Evolutionary conservation across 2,329 filamentous ascomycete genomes (phyloP), one percentile per base, ranked within the genome.

Genomic region (Curvularia eragrostidis): DNA sequence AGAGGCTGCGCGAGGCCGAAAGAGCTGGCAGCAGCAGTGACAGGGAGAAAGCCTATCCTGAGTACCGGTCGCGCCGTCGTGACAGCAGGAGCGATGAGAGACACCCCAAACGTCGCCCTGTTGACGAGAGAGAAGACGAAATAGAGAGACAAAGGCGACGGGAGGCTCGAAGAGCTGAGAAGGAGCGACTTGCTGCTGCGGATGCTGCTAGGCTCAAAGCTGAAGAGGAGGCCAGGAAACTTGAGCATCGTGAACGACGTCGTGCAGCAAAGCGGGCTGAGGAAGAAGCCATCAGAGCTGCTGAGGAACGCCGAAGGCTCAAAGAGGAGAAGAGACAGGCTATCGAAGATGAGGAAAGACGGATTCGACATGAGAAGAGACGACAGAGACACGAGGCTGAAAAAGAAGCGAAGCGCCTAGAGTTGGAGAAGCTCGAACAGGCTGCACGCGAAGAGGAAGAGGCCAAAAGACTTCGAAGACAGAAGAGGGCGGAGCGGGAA

Each of bases 231-330:
- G 60, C 59, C 19, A 59, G 61, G 44, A 58, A 60, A 58, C 62
- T 63, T 42, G 71, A 64, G 48, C 67, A 66, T 19, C 69, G 67
- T 36, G 74, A 75, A 48, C 68, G 68, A 38, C 71, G 70, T 10
- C 64, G 63, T 51, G 68, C 68, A 7, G 62, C 52, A 1, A 70
- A 66, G 26, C 59, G 64, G 18, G 72, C 66, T 21, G 68, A 70
- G 38, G 63, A 68, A 30, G 68, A 68, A 44, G 56, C 53, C 2
- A 34, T 63, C 21, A 60, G 58, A 13, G 67, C 59, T 1, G 64
- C 67, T 52, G 66, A 69, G 47, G 64, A 71, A 46, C 64, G 63
- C 6, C 36, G 59, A 6, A 66, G 57, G 19, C 61, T 58, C 9
- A 56, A 63, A 32, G 71, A 71, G 52, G 67, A 67, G 24, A 58